These are phyloP conservation scores for Pyrenochaeta sp. DNA, from an alignment of 2,329 filamentous ascomycete genomes.

Conservation along the genomic window DNA sequence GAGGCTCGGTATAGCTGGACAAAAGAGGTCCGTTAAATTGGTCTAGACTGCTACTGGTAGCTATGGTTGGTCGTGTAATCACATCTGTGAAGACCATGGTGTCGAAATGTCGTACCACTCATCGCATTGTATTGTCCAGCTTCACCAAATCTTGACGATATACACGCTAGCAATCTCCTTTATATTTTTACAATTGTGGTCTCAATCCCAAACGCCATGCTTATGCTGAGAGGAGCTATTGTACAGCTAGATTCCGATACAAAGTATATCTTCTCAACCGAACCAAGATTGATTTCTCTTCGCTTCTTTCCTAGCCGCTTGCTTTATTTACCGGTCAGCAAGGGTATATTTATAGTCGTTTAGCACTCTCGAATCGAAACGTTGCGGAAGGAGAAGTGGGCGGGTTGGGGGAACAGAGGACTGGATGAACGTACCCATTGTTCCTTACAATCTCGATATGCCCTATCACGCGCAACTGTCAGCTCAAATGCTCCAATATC, in stretches of 20 bases:
- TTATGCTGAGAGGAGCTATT: constrained; percentile 20
- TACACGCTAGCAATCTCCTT: not conserved
- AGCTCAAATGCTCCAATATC: not conserved
- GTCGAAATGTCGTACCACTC: too few relatives aligned
- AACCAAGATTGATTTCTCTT: constrained; percentile 32
- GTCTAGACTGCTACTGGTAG: too few relatives aligned
- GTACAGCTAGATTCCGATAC: not conserved
- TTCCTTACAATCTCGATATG: constrained; percentile 94
- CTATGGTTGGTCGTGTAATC: too few relatives aligned
- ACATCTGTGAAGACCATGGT: too few relatives aligned
- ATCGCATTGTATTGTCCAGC: too few relatives aligned
- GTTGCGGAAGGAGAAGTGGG: not conserved
- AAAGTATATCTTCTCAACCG: constrained; percentile 7
- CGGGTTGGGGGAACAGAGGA: not conserved
- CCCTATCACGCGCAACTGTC: constrained; percentile 62
- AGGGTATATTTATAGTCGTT: not conserved
- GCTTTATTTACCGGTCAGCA: constrained; percentile 17
- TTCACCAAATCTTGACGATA: not conserved
- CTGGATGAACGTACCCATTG: constrained; percentile 74
- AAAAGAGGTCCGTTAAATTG: too few relatives aligned
- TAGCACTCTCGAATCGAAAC: not conserved
- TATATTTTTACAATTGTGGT: not conserved
- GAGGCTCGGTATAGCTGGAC: too few relatives aligned
- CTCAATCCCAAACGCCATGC: constrained; percentile 16
- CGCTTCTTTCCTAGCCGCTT: constrained; percentile 33